Base-by-base conservation (phyloP, 257 asterid species). In the Solanum virginianum region DNA sequence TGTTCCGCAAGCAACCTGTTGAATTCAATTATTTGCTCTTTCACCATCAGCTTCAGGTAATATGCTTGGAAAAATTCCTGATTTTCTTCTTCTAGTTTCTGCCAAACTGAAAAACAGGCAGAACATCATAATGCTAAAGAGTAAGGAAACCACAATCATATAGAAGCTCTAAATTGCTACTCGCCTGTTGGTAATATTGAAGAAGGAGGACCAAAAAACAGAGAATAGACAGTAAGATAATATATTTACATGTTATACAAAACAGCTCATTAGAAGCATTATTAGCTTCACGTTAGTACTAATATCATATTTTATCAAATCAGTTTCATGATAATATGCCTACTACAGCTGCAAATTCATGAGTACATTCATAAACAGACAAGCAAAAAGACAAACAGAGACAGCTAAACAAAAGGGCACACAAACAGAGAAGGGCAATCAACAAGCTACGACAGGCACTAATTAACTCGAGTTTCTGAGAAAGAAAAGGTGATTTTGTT, bases 1-100 rank as follows among this genome's bases (percentile, higher is more conserved):
- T 95, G 98, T 53, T 88, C 84, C 9, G 90, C 80, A 10, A 95
- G 97, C 90, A 94, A 85, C 89, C 90, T 92, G 88, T 96, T 96
- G 92, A 93, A 96, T 85, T 92, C 95, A 90, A 91, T 24, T 80
- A 96, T 96, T 90, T 96, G 99, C 54, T 92, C 93, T 88, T 96
- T 92, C 85, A 94, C 95, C 89, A 90, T 83, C 90, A 94, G 82
- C 84, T 91, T 91, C 53, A 93, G 89, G 85, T 92, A 91, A 87
- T 96, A 96, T 80, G 94, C 97, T 91, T 90, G 88, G 89, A 96
- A 95, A 88, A 96, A 94, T 3, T 92, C 98, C 59, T 83, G 95
- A 88, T 96, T 92, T 88, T 94, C 93, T 83, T 91, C 90, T 88
- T 94, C 98, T 82, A 96, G 97, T 88, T 88, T 91, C 89, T 89